phyloP scores from a whole-genome alignment of 345 rosid genomes.

The Gossypium mustelinum region DNA sequence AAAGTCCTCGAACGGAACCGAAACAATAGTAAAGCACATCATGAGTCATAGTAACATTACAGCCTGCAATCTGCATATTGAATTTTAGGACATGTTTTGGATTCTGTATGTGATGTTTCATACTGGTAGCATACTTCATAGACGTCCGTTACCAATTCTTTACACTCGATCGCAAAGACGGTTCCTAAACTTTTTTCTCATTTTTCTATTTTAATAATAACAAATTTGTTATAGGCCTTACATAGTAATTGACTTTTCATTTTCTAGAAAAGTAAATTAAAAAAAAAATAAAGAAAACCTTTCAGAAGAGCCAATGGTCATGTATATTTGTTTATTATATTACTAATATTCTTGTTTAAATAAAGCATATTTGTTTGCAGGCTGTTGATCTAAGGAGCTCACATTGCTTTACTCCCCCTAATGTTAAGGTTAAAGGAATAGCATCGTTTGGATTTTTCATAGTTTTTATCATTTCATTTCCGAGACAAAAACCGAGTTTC shows the following conservation, averaged over 20 bases:
- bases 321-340: slow-evolving; percentile 20
- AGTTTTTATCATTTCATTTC: slow-evolving; percentile 13
- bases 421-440: slow-evolving; percentile 40
- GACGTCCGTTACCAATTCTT: not conserved
- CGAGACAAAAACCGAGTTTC: slow-evolving; percentile 22
- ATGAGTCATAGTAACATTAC: no score
- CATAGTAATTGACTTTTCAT: slow-evolving; percentile 14
- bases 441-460: slow-evolving; percentile 10
- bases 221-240: not conserved
- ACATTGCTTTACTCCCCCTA: slow-evolving; percentile 37
- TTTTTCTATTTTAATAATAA: not conserved
- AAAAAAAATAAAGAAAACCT: slow-evolving; percentile 20
- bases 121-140: not conserved
- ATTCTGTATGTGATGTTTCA: slow-evolving; percentile 2
- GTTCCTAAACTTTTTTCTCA: not conserved
- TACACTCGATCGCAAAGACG: slow-evolving; percentile 5
- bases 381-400: slow-evolving; percentile 78
- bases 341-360: slow-evolving; percentile 19
- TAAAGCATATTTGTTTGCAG: slow-evolving; percentile 39
- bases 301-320: slow-evolving; percentile 30
- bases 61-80: no score
- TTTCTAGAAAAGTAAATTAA: not conserved
- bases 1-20: not conserved
- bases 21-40: no score
- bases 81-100: no score